Evolutionary conservation across 2,329 filamentous ascomycete species (phyloP).

Genomic region (Ophiostoma sp.): DNA sequence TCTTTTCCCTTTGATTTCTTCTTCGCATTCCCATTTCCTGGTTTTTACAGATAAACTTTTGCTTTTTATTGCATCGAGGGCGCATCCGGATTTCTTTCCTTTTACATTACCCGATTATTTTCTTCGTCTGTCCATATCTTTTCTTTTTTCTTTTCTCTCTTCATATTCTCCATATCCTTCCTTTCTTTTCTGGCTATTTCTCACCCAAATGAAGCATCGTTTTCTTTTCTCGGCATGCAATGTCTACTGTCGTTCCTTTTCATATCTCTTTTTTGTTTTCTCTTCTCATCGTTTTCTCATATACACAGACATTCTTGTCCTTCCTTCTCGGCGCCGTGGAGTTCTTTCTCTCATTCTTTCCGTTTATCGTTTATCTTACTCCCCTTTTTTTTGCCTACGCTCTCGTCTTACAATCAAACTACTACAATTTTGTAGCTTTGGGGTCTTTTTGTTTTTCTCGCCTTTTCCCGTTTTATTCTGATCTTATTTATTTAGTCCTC

Average conservation of each 20-base stretch:
- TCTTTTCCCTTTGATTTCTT: neutral
- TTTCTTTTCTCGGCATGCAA: neutral
- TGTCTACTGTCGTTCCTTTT: conserved; percentile 12
- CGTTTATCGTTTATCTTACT: neutral
- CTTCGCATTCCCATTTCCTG: neutral
- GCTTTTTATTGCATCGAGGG: conserved; percentile 20
- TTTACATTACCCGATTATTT: conserved; percentile 16
- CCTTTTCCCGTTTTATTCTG: neutral
- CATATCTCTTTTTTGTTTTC: neutral
- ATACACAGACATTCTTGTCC: neutral
- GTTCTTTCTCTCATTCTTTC: neutral
- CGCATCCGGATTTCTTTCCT: conserved; percentile 23
- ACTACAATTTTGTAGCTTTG: neutral
- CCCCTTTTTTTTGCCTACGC: neutral
- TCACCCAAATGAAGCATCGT: neutral
- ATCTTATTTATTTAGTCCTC: neutral
- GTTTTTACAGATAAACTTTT: conserved; percentile 19
- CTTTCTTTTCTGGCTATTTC: neutral
- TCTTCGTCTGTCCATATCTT: neutral
- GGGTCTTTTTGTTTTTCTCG: neutral
- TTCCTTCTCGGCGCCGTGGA: conserved; percentile 18
- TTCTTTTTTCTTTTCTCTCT: neutral
- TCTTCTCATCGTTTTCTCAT: neutral
- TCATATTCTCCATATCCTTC: conserved; percentile 3
- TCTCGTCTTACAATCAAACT: neutral